Percentiles rank a stretch among this genome's conserved stretches.
Evolutionary conservation across 305 asterid genomes (phyloP).

Genomic region (Fraxinus dipetala): DNA sequence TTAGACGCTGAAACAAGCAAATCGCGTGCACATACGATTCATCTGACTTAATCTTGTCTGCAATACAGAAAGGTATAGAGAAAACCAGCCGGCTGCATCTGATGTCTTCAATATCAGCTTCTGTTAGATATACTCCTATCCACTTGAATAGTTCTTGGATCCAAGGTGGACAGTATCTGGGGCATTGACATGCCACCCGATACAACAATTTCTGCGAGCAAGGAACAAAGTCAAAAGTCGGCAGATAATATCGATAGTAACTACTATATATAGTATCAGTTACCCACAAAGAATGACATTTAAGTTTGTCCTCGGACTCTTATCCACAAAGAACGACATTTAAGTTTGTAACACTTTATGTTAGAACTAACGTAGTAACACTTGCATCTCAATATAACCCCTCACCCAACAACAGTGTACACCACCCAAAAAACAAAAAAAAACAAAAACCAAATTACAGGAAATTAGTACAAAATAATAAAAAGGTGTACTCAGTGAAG

Average conservation of each 20-base stretch:
- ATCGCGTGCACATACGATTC: not conserved
- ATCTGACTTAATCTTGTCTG: not conserved
- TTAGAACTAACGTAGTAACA: not conserved
- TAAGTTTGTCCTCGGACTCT: not conserved
- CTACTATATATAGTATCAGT: not conserved
- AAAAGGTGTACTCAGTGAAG: not conserved
- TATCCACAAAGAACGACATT: not conserved
- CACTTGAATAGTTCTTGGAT: not conserved
- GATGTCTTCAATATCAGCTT: not conserved
- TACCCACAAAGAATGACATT: not conserved
- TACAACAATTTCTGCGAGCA: not conserved
- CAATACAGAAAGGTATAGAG: not conserved
- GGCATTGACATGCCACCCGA: constrained; percentile 10
- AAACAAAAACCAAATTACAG: not conserved
- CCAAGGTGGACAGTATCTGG: not conserved
- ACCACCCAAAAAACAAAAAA: not conserved
- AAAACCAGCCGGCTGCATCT: not conserved
- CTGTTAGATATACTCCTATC: not conserved
- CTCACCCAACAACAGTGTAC: not conserved
- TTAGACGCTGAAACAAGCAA: not conserved
- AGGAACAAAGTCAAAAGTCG: not conserved
- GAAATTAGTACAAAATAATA: not conserved
- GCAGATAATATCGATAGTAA: not conserved
- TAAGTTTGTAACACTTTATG: not conserved
- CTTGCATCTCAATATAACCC: not conserved